Evolutionary conservation across 2,329 filamentous ascomycete genomes (phyloP).

Genomic region (Fusarium sp.): DNA sequence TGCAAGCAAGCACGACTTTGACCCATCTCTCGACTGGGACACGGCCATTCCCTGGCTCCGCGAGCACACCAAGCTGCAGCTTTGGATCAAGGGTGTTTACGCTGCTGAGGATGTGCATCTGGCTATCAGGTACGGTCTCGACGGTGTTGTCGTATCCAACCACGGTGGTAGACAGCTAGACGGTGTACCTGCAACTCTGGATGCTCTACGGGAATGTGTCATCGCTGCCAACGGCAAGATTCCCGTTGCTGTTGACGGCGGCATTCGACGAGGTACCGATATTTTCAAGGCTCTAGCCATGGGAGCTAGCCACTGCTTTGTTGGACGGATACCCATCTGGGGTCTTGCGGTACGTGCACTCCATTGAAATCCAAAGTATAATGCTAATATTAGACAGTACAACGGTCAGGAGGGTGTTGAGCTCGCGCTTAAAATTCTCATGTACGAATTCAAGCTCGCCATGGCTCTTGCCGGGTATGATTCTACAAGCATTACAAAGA

Average conservation of each 20-base stretch:
- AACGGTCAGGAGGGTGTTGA: constrained; percentile 50
- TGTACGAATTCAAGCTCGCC: constrained; percentile 45
- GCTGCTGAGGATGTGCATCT: constrained; percentile 52
- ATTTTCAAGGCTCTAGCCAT: constrained; percentile 53
- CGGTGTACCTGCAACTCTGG: constrained; percentile 67
- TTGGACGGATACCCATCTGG: constrained; percentile 55
- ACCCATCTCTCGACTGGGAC: constrained; percentile 70
- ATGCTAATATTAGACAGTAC: constrained; percentile 33
- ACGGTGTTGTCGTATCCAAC: constrained; percentile 50
- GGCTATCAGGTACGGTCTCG: constrained; percentile 50
- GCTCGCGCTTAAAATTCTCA: constrained; percentile 55
- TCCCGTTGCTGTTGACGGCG: constrained; percentile 67
- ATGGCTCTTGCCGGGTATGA: constrained; percentile 47
- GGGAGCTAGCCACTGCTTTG: constrained; percentile 46
- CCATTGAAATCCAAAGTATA: too few species aligned
- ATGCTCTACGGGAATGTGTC: constrained; percentile 75
- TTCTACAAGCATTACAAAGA: background rate
- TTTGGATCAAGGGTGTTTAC: constrained; percentile 55
- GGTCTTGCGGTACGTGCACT: constrained; percentile 48
- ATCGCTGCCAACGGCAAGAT: constrained; percentile 69
- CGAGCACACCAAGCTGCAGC: constrained; percentile 58
- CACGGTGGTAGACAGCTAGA: constrained; percentile 51
- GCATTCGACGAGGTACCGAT: constrained; percentile 51
- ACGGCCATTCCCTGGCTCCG: constrained; percentile 76
- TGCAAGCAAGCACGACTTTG: constrained; percentile 35